Base-by-base conservation (phyloP, 805 yeast genomes). In the Saccharomyces mikatae region DNA sequence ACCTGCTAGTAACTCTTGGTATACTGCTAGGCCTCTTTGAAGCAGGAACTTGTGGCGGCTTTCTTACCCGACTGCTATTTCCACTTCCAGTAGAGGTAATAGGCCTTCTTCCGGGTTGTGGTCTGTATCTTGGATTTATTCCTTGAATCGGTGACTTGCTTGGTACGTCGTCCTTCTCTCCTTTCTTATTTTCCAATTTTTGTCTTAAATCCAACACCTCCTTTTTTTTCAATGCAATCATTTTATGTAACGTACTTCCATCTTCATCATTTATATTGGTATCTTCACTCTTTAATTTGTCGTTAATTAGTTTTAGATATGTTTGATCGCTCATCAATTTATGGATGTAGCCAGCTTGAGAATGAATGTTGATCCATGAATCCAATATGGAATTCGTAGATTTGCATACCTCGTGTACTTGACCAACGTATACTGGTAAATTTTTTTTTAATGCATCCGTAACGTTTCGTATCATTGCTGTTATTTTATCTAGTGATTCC, bases 291-390 rank as follows among this genome's bases (percentile, higher is more conserved):
- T 61, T 46, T 52, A 62, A 47, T 11, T n/a, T 30, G 27, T 30
- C 44, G 8, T 27, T 24, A 10, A 46, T 46, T 46, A 46, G 27
- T 32, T 71, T 67, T 75, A 81, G 72, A 50, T 71, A 71, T 28
- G 61, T 59, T 6, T 70, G 60, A 53, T 77, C 76, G 52, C 73
- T 72, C 58, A 82, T 70, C 21, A 80, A 64, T 9, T 76, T 74
- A 28, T 75, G 71, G 3, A 84, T 78, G 61, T 81, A 80, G 36
- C 78, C 77, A 24, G 86, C 79, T 61, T 83, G 87, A 14, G 86
- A 81, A 22, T 83, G 74, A 50, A 84, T 82, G 57, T 77, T 74
- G 52, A 80, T 76, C 87, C 87, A 84, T 24, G 81, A 74, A 54
- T 80, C 83, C 26, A 84, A 66, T 27, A 84, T 69, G 27, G 72